Evolutionary conservation across 2,329 filamentous ascomycete species (phyloP).

Genomic region (Diplodia intermedia): DNA sequence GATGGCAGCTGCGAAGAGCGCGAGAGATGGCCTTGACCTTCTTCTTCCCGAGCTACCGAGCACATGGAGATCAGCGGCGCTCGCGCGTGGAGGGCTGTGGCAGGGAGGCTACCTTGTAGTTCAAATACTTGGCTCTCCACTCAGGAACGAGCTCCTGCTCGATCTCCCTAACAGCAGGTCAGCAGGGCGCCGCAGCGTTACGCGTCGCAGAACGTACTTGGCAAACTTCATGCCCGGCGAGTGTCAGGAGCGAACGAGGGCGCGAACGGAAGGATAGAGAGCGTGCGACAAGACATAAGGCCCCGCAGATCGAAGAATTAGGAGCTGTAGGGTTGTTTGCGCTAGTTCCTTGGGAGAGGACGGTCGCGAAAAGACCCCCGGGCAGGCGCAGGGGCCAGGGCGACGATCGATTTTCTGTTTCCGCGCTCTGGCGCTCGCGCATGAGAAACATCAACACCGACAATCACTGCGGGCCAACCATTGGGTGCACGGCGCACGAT

Average conservation of each 20-base stretch:
- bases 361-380: slow-evolving; percentile 2
- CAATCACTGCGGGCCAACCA: not conserved
- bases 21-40: slow-evolving; percentile 82
- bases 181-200: slow-evolving; percentile 26
- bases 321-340: slow-evolving; percentile 15
- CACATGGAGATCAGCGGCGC: slow-evolving; percentile 22
- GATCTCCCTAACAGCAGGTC: slow-evolving; percentile 65
- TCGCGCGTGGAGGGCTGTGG: slow-evolving; percentile 3
- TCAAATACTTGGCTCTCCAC: slow-evolving; percentile 92
- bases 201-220: slow-evolving; percentile 54
- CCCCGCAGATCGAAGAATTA: not conserved
- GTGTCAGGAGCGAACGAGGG: slow-evolving; percentile 15
- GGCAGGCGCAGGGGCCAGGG: not conserved
- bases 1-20: slow-evolving; percentile 69
- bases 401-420: not conserved
- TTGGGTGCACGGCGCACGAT: not conserved
- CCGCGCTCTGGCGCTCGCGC: not conserved
- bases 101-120: slow-evolving; percentile 76
- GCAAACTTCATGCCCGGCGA: slow-evolving; percentile 64
- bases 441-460: not conserved
- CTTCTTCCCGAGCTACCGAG: slow-evolving; percentile 75
- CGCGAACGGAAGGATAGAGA: not conserved
- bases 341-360: not conserved
- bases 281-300: slow-evolving; percentile 8
- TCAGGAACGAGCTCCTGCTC: slow-evolving; percentile 90